Evolutionary conservation across 2,329 filamentous ascomycete species (phyloP), one percentile per base, ranked within the genome.

Genomic region (Whalleya microplaca): DNA sequence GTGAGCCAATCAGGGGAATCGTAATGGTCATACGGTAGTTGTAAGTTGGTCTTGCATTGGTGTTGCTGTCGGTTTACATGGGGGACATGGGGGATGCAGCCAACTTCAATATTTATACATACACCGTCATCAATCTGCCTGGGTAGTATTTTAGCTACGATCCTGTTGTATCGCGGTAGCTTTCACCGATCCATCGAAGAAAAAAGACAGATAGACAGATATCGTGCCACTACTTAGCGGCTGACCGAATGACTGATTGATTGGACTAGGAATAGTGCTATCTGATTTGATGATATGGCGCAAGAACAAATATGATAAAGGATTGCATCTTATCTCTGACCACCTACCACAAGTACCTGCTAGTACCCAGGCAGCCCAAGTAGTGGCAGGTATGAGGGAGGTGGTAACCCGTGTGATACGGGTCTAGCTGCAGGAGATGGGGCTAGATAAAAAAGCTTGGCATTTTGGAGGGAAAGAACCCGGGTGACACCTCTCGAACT

Each of bases 401-500:
- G 23, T 27, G 23, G 14, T 37, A 54, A 56, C 41, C 40, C 20
- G 52, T 44, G 56, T 53, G 53, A 44, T 57, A 57, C 56, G 56
- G 59, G 53, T 56, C 55, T 56, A 49, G 51, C 42, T 55, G 51
- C 59, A 45, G 56, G 55, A 61, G 59, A 62, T 62, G 56, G 54
- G 45, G 41, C 53, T 60, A 62, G 62, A 64, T 64, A 64, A 64
- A 64, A 63, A 64, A 46, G 59, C 62, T 64, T 64, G 62, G 62
- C 62, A 45, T 55, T 21, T 20, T 19, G 29, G 46, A 32, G 20
- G 9, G 32, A 10, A 29, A 21, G 20, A 20, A 45, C 21, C 2
- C 12, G 43, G n/a, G 8, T 14, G 20, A 23, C 9, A 21, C 20
- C 27, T 29, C 5, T 29, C 27, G 10, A 37, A 37, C 7, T 3